Conservation (phyloP, 306 rosid genomes). For the Gastrolobium bilobum region DNA sequence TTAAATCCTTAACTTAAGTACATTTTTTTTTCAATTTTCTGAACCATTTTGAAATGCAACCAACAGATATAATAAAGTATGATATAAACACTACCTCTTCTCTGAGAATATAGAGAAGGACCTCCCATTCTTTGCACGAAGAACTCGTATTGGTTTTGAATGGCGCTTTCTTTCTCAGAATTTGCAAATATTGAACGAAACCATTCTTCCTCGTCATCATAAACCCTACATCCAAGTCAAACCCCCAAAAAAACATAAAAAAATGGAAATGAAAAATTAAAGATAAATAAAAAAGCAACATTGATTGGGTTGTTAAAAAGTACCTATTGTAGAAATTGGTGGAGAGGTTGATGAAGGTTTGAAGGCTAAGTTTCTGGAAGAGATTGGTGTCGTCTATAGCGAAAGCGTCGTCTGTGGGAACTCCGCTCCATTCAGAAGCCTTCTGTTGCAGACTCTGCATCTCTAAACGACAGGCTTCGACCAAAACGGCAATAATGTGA, state of each 20-base stretch:
- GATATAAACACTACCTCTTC: constrained; percentile 65
- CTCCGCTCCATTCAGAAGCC: constrained; percentile 92
- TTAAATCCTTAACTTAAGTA: no score
- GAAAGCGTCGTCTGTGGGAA: constrained; percentile 69
- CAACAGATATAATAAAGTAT: not conserved
- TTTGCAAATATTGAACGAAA: constrained; percentile 78
- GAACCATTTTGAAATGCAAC: not conserved
- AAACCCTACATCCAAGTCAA: constrained; percentile 57
- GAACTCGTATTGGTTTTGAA: constrained; percentile 91
- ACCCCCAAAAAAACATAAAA: not conserved
- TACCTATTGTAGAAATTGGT: constrained; percentile 90
- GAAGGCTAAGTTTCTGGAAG: constrained; percentile 79
- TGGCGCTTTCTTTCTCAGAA: constrained; percentile 80
- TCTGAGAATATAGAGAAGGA: constrained; percentile 81
- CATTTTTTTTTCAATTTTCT: no score
- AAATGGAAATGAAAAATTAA: no score
- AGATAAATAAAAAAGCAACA: no score
- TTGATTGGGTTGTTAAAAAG: not conserved
- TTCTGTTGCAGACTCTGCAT: constrained; percentile 81
- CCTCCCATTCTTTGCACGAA: constrained; percentile 95
- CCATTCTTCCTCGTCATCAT: constrained; percentile 91
- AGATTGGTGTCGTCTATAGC: constrained; percentile 79
- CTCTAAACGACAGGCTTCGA: constrained; percentile 19
- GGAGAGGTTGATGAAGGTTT: constrained; percentile 79
- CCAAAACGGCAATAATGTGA: constrained; percentile 14